A percentile compares a stretch with the other conserved stretches of the same genome.
Conservation (phyloP, 257 asterid species). For the Handroanthus guayacan region DNA sequence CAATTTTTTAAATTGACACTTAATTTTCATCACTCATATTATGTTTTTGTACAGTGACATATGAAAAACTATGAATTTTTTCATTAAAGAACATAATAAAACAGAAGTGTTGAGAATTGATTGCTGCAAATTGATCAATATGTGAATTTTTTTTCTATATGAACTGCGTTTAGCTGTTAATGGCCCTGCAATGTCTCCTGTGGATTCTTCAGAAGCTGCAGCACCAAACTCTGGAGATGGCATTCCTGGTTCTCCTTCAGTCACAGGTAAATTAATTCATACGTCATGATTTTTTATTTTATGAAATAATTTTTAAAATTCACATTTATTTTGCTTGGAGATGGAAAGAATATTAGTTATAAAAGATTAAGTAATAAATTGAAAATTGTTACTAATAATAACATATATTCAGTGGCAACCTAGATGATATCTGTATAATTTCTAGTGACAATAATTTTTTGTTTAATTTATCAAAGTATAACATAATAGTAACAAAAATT, state of each 20-base stretch:
- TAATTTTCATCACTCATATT: no score
- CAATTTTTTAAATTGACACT: no score
- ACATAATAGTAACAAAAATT: no score
- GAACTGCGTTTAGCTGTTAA: constrained; percentile 50
- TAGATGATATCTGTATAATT: no score
- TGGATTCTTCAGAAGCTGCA: constrained; percentile 62
- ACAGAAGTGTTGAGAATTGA: neutral
- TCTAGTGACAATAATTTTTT: no score
- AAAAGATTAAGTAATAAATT: no score
- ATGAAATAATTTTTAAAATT: neutral
- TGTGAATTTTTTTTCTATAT: constrained; percentile 32
- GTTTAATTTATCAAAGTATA: no score
- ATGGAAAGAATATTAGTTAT: no score
- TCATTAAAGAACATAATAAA: neutral
- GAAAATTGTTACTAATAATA: no score
- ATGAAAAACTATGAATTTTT: neutral
- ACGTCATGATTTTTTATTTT: neutral
- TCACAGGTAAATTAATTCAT: constrained; percentile 45
- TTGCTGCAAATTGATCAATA: neutral
- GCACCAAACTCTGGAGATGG: constrained; percentile 53
- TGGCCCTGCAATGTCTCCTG: constrained; percentile 74
- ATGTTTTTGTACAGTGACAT: no score
- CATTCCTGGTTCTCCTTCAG: constrained; percentile 44
- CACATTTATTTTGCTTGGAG: neutral
- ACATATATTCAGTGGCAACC: no score